Conservation (phyloP, 2,329 filamentous ascomycete species). For the Botrytis sinoallii region DNA sequence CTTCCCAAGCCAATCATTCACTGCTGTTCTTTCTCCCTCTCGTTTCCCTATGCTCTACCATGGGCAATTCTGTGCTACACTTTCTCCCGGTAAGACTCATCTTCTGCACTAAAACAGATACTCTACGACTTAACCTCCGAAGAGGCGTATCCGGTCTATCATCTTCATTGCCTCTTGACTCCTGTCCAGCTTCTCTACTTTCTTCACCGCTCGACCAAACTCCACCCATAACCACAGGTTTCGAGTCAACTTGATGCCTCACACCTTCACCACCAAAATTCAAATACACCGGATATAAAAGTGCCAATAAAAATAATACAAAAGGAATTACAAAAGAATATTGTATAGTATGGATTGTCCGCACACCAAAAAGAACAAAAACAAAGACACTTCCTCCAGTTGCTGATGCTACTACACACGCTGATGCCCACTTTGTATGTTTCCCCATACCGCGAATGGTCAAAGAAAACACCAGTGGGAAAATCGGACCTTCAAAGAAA, state of each 20-base stretch:
- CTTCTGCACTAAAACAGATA: slow-evolving; percentile 25
- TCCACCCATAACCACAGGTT: background rate
- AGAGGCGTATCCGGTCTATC: slow-evolving; percentile 18
- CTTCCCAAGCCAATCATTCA: background rate
- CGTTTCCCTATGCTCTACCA: slow-evolving; percentile 25
- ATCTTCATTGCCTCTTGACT: background rate
- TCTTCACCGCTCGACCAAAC: background rate
- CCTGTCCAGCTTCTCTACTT: background rate
- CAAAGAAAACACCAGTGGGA: slow-evolving; percentile 77
- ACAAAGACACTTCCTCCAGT: slow-evolving; percentile 34
- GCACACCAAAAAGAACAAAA: slow-evolving; percentile 33
- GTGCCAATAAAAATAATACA: slow-evolving; percentile 29
- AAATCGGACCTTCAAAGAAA: slow-evolving; percentile 80
- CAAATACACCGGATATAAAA: slow-evolving; percentile 33
- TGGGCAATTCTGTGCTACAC: slow-evolving; percentile 20
- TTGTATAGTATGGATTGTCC: slow-evolving; percentile 24
- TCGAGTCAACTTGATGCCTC: slow-evolving; percentile 31
- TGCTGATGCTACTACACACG: slow-evolving; percentile 59
- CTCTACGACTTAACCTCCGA: slow-evolving; percentile 21
- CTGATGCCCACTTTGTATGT: slow-evolving; percentile 75
- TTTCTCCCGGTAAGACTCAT: slow-evolving; percentile 19
- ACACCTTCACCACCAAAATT: slow-evolving; percentile 26
- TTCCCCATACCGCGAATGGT: slow-evolving; percentile 76
- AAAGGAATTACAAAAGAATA: slow-evolving; percentile 33
- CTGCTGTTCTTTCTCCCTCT: background rate